These are phyloP conservation scores for Mycogone perniciosa DNA, from an alignment of 2,329 filamentous ascomycete genomes.

Conservation along the genomic window DNA sequence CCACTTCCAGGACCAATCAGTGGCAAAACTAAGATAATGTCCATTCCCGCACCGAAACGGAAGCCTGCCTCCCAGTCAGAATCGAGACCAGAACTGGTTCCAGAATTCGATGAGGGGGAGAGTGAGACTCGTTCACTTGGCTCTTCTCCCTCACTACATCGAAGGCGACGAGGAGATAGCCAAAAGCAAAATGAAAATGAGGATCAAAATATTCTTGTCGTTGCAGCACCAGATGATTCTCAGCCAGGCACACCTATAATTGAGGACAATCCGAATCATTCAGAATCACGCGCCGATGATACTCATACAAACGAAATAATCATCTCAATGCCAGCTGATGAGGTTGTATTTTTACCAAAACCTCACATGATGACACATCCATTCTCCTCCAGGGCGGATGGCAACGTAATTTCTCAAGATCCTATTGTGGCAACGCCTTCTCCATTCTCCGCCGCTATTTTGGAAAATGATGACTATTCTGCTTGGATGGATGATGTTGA, in stretches of 20 bases:
- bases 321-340: not conserved
- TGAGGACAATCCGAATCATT: slow-evolving; percentile 25
- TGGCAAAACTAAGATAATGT: slow-evolving; percentile 50
- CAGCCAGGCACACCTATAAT: slow-evolving; percentile 47
- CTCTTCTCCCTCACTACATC: slow-evolving; percentile 44
- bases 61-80: slow-evolving; percentile 50
- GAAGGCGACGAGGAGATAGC: slow-evolving; percentile 31
- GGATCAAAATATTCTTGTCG: slow-evolving; percentile 53
- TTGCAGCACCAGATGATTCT: slow-evolving; percentile 59
- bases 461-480: slow-evolving; percentile 22
- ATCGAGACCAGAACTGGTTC: slow-evolving; percentile 13
- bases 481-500: slow-evolving; percentile 23
- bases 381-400: not conserved
- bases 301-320: not conserved
- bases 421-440: slow-evolving; percentile 15
- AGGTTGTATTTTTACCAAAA: not conserved
- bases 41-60: slow-evolving; percentile 55
- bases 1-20: slow-evolving; percentile 65
- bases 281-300: slow-evolving; percentile 14
- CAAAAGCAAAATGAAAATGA: slow-evolving; percentile 29
- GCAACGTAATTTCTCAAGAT: too few species aligned
- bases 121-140: slow-evolving; percentile 17
- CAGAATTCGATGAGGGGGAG: slow-evolving; percentile 22
- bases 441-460: slow-evolving; percentile 3
- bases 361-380: not conserved